Conservation (phyloP, 169 alveolate genomes). For the Eimeria tenella region DNA sequence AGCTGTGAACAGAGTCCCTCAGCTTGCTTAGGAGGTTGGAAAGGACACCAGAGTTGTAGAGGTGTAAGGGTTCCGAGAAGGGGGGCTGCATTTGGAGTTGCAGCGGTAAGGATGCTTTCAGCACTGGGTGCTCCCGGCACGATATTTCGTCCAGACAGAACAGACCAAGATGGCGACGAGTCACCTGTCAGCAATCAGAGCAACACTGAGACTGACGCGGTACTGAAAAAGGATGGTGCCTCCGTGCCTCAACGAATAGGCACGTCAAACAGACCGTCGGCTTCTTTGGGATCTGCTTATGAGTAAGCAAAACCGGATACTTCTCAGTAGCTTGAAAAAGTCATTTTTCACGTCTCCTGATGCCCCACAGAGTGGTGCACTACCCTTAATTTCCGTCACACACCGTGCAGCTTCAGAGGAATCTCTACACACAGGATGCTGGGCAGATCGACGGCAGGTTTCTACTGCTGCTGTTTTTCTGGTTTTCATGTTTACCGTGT, state of each 20-base stretch:
- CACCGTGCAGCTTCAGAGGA: too few relatives aligned
- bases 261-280: too few relatives aligned
- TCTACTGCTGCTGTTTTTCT: background rate
- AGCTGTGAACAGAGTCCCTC: background rate
- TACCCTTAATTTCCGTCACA: background rate
- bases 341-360: too few relatives aligned
- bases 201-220: constrained; percentile 14
- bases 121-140: constrained; percentile 41
- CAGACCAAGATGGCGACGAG: constrained; percentile 20
- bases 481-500: background rate
- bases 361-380: background rate
- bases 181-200: constrained; percentile 21
- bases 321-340: too few relatives aligned
- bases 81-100: constrained; percentile 36
- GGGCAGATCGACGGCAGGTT: too few relatives aligned
- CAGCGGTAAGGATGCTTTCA: constrained; percentile 49
- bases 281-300: too few relatives aligned
- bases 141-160: background rate
- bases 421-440: too few relatives aligned
- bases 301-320: too few relatives aligned
- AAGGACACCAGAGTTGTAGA: constrained; percentile 9
- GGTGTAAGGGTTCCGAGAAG: background rate
- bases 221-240: background rate
- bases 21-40: constrained; percentile 30
- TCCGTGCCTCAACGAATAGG: too few relatives aligned